Conservation (phyloP, 768 basidiomycete genomes). For the Hypholoma sublateritium region DNA sequence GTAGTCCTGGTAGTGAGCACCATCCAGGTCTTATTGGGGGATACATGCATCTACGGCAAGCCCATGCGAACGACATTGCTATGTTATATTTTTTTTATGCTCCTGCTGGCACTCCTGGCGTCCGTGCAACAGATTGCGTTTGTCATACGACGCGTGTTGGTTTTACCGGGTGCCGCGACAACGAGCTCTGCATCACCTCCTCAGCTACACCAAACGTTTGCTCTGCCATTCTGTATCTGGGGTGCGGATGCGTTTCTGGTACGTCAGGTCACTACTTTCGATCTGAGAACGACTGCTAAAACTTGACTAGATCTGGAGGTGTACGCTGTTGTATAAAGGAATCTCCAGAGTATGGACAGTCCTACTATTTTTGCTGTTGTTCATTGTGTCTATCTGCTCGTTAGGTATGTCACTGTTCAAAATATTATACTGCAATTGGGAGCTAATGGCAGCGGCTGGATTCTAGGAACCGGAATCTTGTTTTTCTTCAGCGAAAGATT, state of each 20-base stretch:
- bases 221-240: conserved; percentile 3
- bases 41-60: not conserved
- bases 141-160: not conserved
- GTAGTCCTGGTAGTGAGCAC: not conserved
- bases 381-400: not conserved
- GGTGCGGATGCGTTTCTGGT: conserved; percentile 3
- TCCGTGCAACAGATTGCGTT: conserved; percentile 2
- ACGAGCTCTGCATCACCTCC: not conserved
- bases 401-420: not conserved
- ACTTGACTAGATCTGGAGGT: conserved; percentile 1
- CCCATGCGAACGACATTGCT: not conserved
- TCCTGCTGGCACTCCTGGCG: not conserved
- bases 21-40: not conserved
- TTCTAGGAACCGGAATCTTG: not conserved
- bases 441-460: not conserved
- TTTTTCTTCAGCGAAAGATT: not conserved
- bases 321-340: not conserved
- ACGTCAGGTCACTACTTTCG: not conserved
- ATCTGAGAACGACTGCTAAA: not conserved
- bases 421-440: not conserved
- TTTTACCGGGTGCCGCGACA: not conserved
- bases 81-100: not conserved
- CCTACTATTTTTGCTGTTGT: not conserved
- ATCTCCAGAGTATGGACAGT: not conserved
- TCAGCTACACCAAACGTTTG: not conserved